Base-by-base conservation (phyloP, 441 rosid genomes). In the Viola pubescens region DNA sequence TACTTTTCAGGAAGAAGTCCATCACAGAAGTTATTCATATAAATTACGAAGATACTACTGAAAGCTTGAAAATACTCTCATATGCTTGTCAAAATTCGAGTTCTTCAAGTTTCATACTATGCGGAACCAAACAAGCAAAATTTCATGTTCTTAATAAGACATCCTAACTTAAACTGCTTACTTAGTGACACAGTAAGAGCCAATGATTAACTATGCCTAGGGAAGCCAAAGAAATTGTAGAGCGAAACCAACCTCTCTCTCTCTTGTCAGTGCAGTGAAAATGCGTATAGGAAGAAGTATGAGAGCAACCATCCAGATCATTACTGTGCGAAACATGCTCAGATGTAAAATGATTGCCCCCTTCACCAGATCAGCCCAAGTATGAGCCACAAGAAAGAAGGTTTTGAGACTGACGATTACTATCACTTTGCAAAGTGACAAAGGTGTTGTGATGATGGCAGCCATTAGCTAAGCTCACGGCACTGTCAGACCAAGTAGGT, bases 181-280 rank as follows among this genome's bases (percentile, higher is more conserved):
- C 2, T 26, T 26, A 26, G 34, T 26, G 46, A 43, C 34, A 51
- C 8, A 49, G 2, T 12, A 16, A 48, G n/a, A 48, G 7, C 51
- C 49, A 16, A 45, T 45, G 10, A 44, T 9, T 9, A 45, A 45
- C n/a, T 13, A 4, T n/a, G 12, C 6, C 38, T 3, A 13, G 9
- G 16, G 56, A 34, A 45, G 9, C 12, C 13, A 34, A 43, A 7
- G 10, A 44, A 48, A 34, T 5, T 41, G 37, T 4, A 16, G 37
- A 42, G 19, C 37, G 56, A 69, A 46, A 80, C 90, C 42, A 66
- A 88, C 98, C 98, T 74, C 72, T 48, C 68, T 73, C 72, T 88
- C 95, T 61, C 84, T 74, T 45, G 74, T 82, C 59, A 88, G 62
- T n/a, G 84, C 86, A 43, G 78, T 81, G 26, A 81, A 64, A 57